These are phyloP conservation scores for Fusarium oxysporum DNA, from an alignment of 2,329 filamentous ascomycete species.

Conservation along the genomic window DNA sequence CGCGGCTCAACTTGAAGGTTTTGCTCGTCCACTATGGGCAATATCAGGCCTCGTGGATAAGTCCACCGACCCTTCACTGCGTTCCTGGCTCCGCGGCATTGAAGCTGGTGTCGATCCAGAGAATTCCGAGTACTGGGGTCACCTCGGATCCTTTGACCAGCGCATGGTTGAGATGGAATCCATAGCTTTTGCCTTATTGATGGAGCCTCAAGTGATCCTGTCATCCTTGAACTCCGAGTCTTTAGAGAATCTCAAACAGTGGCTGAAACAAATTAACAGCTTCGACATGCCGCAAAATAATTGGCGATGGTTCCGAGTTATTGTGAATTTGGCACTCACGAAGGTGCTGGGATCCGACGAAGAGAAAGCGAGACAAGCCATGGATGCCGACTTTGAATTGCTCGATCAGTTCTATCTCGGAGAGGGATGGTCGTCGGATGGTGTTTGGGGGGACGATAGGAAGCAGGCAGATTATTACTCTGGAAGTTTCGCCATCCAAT, in stretches of 20 bases:
- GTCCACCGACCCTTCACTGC: slow-evolving; percentile 41
- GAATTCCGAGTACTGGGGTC: slow-evolving; percentile 59
- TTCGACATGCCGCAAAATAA: slow-evolving; percentile 60
- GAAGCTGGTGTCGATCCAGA: slow-evolving; percentile 49
- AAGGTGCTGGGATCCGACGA: slow-evolving; percentile 54
- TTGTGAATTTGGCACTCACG: slow-evolving; percentile 59
- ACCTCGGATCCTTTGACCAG: slow-evolving; percentile 59
- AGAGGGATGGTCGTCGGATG: slow-evolving; percentile 62
- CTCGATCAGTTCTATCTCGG: slow-evolving; percentile 59
- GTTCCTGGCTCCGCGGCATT: slow-evolving; percentile 49
- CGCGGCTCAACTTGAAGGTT: slow-evolving; percentile 59
- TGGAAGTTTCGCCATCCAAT: slow-evolving; percentile 4
- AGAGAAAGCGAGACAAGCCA: slow-evolving; percentile 49
- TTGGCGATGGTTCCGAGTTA: slow-evolving; percentile 65
- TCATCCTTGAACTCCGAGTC: slow-evolving; percentile 43
- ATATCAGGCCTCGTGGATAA: slow-evolving; percentile 55
- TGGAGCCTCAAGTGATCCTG: slow-evolving; percentile 53
- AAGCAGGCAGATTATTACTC: slow-evolving; percentile 50
- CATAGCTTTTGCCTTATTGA: slow-evolving; percentile 60
- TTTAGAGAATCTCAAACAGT: slow-evolving; percentile 52
- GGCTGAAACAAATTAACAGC: slow-evolving; percentile 57
- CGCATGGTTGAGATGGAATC: slow-evolving; percentile 66
- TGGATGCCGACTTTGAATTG: slow-evolving; percentile 56
- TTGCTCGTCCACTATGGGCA: slow-evolving; percentile 54
- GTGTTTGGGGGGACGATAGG: slow-evolving; percentile 51